These are phyloP conservation scores for Cladobotryum protrusum DNA, from an alignment of 2,329 filamentous ascomycete genomes.

Conservation along the genomic window DNA sequence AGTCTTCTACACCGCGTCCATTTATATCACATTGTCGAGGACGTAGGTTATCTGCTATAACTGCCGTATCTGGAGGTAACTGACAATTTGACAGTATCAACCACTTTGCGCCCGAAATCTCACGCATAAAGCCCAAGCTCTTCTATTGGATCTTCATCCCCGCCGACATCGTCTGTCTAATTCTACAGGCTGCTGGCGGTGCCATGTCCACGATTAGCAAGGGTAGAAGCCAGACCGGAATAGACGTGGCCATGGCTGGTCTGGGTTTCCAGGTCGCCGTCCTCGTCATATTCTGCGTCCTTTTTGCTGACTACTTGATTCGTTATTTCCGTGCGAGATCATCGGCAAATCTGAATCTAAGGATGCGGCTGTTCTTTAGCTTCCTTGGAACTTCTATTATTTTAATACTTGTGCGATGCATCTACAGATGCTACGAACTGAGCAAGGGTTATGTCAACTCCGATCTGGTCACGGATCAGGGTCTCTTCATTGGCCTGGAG, in stretches of 20 bases:
- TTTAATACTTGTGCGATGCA: constrained; percentile 54
- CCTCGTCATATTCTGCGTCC: constrained; percentile 44
- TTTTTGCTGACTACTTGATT: constrained; percentile 43
- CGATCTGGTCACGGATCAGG: constrained; percentile 44
- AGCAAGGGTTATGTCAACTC: constrained; percentile 53
- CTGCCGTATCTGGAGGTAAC: neutral
- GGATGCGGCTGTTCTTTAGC: constrained; percentile 40
- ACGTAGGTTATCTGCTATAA: constrained; percentile 19
- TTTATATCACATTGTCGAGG: constrained; percentile 52
- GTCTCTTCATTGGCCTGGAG: constrained; percentile 49
- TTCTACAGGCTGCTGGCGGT: constrained; percentile 50
- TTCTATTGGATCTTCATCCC: constrained; percentile 44
- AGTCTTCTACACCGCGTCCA: constrained; percentile 31
- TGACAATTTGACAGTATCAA: constrained; percentile 29
- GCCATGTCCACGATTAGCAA: constrained; percentile 40
- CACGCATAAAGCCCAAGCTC: constrained; percentile 34
- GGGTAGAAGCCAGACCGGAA: constrained; percentile 38
- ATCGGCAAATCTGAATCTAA: constrained; percentile 13
- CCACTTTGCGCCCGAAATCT: constrained; percentile 30
- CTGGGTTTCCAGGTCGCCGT: constrained; percentile 53
- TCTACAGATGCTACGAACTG: constrained; percentile 60
- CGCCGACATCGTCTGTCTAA: constrained; percentile 48
- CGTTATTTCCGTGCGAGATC: constrained; percentile 27
- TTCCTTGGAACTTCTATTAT: constrained; percentile 49
- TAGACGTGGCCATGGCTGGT: constrained; percentile 39